Conservation (phyloP, 2,329 filamentous ascomycete species). For the Neurospora sp. region DNA sequence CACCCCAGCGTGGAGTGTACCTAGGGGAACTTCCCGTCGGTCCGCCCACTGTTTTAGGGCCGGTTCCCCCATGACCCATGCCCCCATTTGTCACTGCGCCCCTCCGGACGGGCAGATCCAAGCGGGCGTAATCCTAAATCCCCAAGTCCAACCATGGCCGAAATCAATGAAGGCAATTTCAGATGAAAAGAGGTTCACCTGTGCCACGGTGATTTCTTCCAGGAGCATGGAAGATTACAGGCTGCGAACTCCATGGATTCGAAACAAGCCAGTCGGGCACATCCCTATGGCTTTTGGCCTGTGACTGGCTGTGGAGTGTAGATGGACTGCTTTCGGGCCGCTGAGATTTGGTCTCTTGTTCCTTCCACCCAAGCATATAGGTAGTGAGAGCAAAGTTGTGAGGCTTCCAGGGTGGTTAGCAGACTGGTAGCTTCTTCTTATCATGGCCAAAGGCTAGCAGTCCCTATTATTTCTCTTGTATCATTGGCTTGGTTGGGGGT, state of each 20-base stretch:
- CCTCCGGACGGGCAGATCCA: background rate
- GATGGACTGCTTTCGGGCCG: background rate
- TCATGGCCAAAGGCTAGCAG: background rate
- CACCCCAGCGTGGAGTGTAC: background rate
- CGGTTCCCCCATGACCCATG: background rate
- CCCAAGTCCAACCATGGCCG: background rate
- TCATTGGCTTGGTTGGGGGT: background rate
- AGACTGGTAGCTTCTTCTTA: background rate
- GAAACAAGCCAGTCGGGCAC: slow-evolving; percentile 8
- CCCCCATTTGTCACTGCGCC: background rate
- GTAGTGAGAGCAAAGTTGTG: background rate
- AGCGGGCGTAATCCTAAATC: background rate
- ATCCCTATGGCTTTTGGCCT: background rate
- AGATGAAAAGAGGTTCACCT: background rate
- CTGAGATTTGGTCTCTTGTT: background rate
- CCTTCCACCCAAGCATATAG: background rate
- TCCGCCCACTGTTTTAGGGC: background rate
- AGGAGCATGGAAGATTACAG: background rate
- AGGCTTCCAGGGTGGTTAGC: background rate
- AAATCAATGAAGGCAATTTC: background rate
- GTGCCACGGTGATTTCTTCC: background rate
- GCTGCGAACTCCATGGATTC: slow-evolving; percentile 3
- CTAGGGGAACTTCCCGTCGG: background rate
- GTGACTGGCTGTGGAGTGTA: background rate
- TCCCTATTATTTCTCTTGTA: background rate